phyloP scores from a whole-genome alignment of 352 stramenopile species.

The Sclerospora graminicola region DNA sequence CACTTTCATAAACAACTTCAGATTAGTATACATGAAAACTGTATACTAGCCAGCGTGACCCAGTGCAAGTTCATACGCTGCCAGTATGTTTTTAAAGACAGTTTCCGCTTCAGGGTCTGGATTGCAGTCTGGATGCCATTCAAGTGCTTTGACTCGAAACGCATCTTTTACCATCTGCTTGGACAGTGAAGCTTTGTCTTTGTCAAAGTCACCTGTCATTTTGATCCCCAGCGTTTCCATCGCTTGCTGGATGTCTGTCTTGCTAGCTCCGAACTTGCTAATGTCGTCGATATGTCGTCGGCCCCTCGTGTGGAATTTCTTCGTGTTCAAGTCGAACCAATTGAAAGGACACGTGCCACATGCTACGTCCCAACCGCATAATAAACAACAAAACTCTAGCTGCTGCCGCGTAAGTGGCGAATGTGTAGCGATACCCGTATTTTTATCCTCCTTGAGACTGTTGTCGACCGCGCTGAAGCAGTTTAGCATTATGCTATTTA shows the following conservation, averaged over 20 bases:
- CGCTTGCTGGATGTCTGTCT: slow-evolving; percentile 13
- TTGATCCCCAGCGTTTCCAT: slow-evolving; percentile 16
- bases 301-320: slow-evolving; percentile 19
- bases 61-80: slow-evolving; percentile 82
- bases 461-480: neutral
- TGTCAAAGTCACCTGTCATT: neutral
- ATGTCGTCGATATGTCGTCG: slow-evolving; percentile 2
- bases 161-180: slow-evolving; percentile 33
- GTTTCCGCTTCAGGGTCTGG: slow-evolving; percentile 53
- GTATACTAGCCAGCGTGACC: slow-evolving; percentile 5
- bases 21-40: neutral
- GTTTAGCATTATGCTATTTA: too few relatives aligned
- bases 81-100: slow-evolving; percentile 79
- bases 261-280: slow-evolving; percentile 1
- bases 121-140: slow-evolving; percentile 92
- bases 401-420: slow-evolving; percentile 37
- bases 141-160: slow-evolving; percentile 65
- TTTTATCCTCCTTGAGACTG: neutral
- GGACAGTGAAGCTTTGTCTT: slow-evolving; percentile 5
- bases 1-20: too few relatives aligned
- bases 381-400: slow-evolving; percentile 60
- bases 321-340: slow-evolving; percentile 51
- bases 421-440: slow-evolving; percentile 11
- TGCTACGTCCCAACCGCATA: slow-evolving; percentile 50
- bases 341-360: slow-evolving; percentile 58